These are phyloP conservation scores for Rutstroemia sp. DNA, from an alignment of 2,329 filamentous ascomycete genomes.

Conservation along the genomic window DNA sequence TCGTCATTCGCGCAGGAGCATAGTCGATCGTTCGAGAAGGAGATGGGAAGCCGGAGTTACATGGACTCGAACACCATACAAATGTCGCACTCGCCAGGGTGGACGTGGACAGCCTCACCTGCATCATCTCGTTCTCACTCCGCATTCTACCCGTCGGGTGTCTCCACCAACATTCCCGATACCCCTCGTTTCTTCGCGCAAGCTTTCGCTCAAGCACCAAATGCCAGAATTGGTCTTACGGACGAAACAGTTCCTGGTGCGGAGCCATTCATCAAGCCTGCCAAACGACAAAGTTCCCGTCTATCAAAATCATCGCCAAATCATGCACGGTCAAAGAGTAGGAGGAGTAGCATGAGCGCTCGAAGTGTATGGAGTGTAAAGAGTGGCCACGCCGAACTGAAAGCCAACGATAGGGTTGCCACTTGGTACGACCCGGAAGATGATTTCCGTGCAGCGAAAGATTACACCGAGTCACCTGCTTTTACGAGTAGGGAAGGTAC, in stretches of 20 bases:
- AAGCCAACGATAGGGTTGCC: constrained; percentile 13
- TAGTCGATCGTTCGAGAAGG: constrained; percentile 1
- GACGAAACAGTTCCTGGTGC: constrained; percentile 54
- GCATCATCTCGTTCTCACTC: constrained; percentile 14
- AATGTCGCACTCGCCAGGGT: constrained; percentile 16
- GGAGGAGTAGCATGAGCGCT: constrained; percentile 25
- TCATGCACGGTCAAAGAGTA: constrained; percentile 25
- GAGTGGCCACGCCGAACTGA: constrained; percentile 16
- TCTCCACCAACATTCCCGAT: constrained; percentile 23
- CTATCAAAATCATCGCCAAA: constrained; percentile 38
- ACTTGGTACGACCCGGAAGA: constrained; percentile 25
- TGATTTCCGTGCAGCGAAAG: constrained; percentile 12
- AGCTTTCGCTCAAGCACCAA: constrained; percentile 53
- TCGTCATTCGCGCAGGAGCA: neutral
- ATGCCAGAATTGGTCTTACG: constrained; percentile 54
- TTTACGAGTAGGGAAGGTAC: neutral
- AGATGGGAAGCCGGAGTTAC: constrained; percentile 1
- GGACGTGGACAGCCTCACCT: constrained; percentile 23
- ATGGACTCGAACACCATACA: constrained; percentile 3
- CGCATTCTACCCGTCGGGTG: constrained; percentile 20
- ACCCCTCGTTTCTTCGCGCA: constrained; percentile 44
- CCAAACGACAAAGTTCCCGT: constrained; percentile 46
- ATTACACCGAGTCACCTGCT: constrained; percentile 17
- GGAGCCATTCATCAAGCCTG: constrained; percentile 47
- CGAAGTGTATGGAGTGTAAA: constrained; percentile 24